Base-by-base conservation (phyloP, 257 asterid genomes). In the Primulina eburnea region DNA sequence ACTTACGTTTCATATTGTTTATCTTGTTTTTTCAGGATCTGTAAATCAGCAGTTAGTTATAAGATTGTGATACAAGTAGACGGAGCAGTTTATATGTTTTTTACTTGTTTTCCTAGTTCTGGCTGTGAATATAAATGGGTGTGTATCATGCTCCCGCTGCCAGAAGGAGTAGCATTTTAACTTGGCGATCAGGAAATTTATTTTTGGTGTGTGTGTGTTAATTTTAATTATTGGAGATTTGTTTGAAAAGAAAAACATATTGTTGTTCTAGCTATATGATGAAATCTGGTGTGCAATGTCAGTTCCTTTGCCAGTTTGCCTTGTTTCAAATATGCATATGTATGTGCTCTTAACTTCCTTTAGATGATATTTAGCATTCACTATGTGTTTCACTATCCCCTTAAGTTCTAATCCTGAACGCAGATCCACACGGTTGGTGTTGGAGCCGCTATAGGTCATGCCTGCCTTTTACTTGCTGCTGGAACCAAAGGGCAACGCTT, bases 361-460 rank as follows among this genome's bases (percentile, higher is more conserved):
- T 61, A 32, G 26, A 50, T 7, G 74, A 47, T 35, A 66, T 18
- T 26, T 24, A 14, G 32, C 62, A 1, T 65, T 1, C 52, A 66
- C 62, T 63, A 1, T 70, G 63, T 28, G 21, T 50, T 30, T 56
- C 7, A 7, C 55, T 29, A 58, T 17, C 24, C 17, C 38, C 69
- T 61, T 33, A 66, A 62, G 18, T 68, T 78, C 70, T 72, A 80
- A 71, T 66, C 50, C 73, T 64, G 40, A 63, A 10, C 70, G 73
- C 89, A 90, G 97, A 89, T 90, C 81, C 96, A 86, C 75, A 90
- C 97, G 17, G 90, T 90, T 59, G 84, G 76, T 53, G 82, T 90
- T 79, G 98, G 96, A 70, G 89, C 90, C 64, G 97, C 98, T 50
- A 83, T 90, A 28, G 98, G 98, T 64, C 97, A 90, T 37, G 96